A percentile compares a stretch with the other conserved stretches of the same genome.
phyloP scores from a whole-genome alignment of 1,284 basidiomycete genomes.

The Megacollybia platyphylla region DNA sequence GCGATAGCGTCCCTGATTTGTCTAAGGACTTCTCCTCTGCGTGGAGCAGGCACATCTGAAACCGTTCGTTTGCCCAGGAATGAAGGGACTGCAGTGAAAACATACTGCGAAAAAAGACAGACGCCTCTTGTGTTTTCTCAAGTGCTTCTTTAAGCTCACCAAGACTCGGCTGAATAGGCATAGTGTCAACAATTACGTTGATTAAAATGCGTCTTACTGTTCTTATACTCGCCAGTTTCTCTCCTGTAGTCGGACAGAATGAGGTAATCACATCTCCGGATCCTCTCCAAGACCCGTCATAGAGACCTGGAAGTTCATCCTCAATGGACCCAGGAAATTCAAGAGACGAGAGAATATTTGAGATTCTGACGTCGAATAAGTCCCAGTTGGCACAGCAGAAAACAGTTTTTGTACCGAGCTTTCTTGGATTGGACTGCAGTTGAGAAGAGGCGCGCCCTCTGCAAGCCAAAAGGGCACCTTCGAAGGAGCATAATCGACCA shows the following conservation, averaged over 20 bases:
- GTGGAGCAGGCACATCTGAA: conserved; percentile 66
- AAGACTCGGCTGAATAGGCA: conserved; percentile 39
- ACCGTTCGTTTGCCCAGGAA: not conserved
- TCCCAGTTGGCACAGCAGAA: too few species aligned
- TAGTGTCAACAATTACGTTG: not conserved
- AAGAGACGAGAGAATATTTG: conserved; percentile 40
- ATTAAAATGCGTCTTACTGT: conserved; percentile 28
- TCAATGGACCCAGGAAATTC: conserved; percentile 37
- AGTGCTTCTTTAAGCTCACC: conserved; percentile 57
- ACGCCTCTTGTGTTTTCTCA: conserved; percentile 59
- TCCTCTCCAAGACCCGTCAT: conserved; percentile 70
- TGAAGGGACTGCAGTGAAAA: conserved; percentile 4
- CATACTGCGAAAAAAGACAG: conserved; percentile 47
- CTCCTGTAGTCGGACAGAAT: conserved; percentile 67
- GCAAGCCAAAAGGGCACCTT: too few species aligned
- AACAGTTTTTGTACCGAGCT: too few species aligned
- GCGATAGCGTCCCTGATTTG: conserved; percentile 81
- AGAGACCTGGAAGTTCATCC: conserved; percentile 52
- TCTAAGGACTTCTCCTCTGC: conserved; percentile 77
- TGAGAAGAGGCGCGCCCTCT: too few species aligned
- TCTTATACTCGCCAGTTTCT: conserved; percentile 55
- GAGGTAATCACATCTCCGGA: conserved; percentile 58
- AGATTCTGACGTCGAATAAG: not conserved
- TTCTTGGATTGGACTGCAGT: too few species aligned
- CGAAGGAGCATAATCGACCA: too few species aligned